phyloP scores from a whole-genome alignment of 2,329 filamentous ascomycete genomes.

The Trichoderma sp. region DNA sequence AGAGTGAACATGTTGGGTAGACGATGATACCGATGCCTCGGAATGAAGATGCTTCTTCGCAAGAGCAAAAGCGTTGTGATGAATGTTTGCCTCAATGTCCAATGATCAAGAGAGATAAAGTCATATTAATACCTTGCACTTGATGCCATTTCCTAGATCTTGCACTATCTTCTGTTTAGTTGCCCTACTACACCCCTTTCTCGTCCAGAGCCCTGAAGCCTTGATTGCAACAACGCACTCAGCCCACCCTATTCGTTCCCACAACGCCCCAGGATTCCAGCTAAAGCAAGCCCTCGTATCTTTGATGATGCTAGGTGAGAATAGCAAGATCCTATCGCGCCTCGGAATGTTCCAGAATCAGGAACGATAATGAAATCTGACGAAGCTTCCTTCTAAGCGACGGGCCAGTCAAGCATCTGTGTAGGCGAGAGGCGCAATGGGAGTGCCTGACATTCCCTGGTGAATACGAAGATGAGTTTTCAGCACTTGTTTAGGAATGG shows the following conservation, averaged over 20 bases:
- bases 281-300: not conserved
- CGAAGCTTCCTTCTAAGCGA: not conserved
- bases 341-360: not conserved
- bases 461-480: not conserved
- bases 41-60: not conserved
- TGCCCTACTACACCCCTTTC: not conserved
- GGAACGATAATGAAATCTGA: not conserved
- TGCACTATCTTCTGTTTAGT: no score
- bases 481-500: no score
- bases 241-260: not conserved
- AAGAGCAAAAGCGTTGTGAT: not conserved
- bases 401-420: not conserved
- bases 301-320: not conserved
- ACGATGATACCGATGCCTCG: not conserved
- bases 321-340: not conserved
- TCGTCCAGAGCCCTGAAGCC: not conserved
- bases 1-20: conserved; percentile 18
- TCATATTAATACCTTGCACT: conserved; percentile 10
- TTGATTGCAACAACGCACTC: not conserved
- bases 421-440: not conserved
- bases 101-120: not conserved
- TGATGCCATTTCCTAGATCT: no score
- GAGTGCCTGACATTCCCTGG: not conserved
- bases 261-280: not conserved
- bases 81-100: not conserved